These are phyloP conservation scores for Fomitopsis schrenkii DNA, from an alignment of 1,284 basidiomycete species.

Conservation along the genomic window DNA sequence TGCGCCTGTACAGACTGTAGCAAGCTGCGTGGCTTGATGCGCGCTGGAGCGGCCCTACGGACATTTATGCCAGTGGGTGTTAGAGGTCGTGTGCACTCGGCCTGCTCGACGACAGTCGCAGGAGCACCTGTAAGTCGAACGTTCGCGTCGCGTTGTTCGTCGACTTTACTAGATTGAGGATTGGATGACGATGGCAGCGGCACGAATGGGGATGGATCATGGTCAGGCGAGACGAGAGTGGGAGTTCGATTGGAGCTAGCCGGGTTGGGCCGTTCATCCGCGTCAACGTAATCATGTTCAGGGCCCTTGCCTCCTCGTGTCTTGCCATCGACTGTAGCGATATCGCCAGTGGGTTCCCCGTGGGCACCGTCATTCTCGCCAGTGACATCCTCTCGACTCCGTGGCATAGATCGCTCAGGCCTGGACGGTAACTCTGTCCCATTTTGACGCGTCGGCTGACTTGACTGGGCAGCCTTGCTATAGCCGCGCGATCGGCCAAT, in stretches of 20 bases:
- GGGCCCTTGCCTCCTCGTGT: neutral
- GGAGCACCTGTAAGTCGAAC: neutral
- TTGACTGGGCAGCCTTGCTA: neutral
- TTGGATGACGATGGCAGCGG: neutral
- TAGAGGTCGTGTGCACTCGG: neutral
- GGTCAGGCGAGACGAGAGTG: neutral
- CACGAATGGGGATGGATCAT: neutral
- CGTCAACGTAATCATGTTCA: neutral
- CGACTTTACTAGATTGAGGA: too few relatives aligned
- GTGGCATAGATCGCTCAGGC: too few relatives aligned
- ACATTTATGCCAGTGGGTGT: neutral
- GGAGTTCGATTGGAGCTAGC: neutral
- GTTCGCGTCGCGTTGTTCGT: neutral
- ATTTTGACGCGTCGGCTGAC: neutral
- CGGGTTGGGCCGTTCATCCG: neutral
- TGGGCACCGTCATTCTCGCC: neutral
- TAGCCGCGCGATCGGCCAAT: neutral
- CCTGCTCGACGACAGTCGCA: neutral
- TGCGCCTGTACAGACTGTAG: conserved; percentile 48
- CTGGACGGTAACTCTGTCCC: neutral
- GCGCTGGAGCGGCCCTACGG: neutral
- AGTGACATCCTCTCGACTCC: neutral
- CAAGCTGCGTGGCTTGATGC: conserved; percentile 23
- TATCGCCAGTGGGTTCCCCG: neutral
- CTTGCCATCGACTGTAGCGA: neutral